Conservation (phyloP, 805 yeast genomes). For the Hanseniaspora valbyensis region DNA sequence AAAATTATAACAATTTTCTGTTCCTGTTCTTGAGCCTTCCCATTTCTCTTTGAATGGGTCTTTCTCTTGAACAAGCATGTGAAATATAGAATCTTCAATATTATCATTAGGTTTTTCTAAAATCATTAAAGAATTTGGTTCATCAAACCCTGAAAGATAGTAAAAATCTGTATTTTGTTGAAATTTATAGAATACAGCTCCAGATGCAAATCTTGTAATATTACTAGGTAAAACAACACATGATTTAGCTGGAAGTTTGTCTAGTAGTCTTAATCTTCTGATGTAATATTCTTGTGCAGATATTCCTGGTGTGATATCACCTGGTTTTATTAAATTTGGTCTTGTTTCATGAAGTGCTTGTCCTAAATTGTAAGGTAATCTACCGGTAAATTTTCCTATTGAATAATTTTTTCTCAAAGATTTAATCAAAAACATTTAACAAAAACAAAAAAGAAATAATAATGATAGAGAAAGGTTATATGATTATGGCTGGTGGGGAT, state of each 20-base stretch:
- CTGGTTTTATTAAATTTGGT: conserved; percentile 59
- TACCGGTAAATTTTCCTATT: conserved; percentile 5
- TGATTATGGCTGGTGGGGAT: not conserved
- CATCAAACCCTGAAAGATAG: conserved; percentile 86
- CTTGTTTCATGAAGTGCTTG: conserved; percentile 83
- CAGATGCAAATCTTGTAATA: conserved; percentile 67
- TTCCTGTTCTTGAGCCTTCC: conserved; percentile 92
- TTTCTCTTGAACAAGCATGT: conserved; percentile 77
- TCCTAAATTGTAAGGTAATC: conserved; percentile 36
- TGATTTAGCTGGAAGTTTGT: conserved; percentile 48
- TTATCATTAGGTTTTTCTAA: conserved; percentile 50
- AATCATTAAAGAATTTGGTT: conserved; percentile 65
- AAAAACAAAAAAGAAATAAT: too few species aligned
- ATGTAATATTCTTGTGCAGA: conserved; percentile 69
- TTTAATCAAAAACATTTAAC: not conserved
- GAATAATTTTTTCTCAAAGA: not conserved
- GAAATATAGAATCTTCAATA: conserved; percentile 48
- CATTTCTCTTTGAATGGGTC: conserved; percentile 71
- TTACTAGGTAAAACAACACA: conserved; percentile 67
- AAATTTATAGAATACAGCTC: conserved; percentile 82
- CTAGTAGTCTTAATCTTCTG: conserved; percentile 53
- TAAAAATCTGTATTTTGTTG: conserved; percentile 84
- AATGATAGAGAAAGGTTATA: too few species aligned
- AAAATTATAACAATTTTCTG: conserved; percentile 64
- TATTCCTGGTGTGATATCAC: conserved; percentile 82